Evolutionary conservation across 2,329 filamentous ascomycete species (phyloP).

Genomic region (Herpotrichia juniperi): DNA sequence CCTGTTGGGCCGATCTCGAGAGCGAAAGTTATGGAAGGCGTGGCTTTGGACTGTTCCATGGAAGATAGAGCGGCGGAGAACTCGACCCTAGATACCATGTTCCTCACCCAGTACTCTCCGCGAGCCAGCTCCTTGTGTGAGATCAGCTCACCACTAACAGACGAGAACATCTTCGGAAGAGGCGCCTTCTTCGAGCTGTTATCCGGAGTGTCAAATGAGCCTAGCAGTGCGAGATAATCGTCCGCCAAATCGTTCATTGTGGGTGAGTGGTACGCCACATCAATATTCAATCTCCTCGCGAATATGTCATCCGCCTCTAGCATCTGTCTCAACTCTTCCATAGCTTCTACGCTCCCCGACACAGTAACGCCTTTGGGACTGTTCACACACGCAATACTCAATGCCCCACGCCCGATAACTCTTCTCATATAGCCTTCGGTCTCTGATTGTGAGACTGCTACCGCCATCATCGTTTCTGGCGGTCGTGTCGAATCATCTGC

Average conservation of each 20-base stretch:
- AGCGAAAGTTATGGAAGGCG: not conserved
- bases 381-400: constrained; percentile 37
- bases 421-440: constrained; percentile 1
- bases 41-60: not conserved
- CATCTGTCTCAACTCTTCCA: constrained; percentile 34
- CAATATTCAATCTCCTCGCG: constrained; percentile 46
- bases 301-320: constrained; percentile 46
- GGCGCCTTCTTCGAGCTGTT: not conserved
- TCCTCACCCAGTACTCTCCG: constrained; percentile 15
- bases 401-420: not conserved
- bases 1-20: constrained; percentile 14
- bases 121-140: not conserved
- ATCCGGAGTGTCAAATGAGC: not conserved
- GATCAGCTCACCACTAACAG: constrained; percentile 5
- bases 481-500: no score
- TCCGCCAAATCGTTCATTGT: constrained; percentile 45
- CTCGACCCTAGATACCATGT: constrained; percentile 12
- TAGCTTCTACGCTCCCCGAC: constrained; percentile 47
- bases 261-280: constrained; percentile 53
- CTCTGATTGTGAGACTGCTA: constrained; percentile 7
- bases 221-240: constrained; percentile 25
- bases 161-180: constrained; percentile 14
- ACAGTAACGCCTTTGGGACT: constrained; percentile 48
- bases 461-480: constrained; percentile 7
- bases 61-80: constrained; percentile 17